Evolutionary conservation across 1,284 basidiomycete species (phyloP).

Genomic region (Puccinia coronata): DNA sequence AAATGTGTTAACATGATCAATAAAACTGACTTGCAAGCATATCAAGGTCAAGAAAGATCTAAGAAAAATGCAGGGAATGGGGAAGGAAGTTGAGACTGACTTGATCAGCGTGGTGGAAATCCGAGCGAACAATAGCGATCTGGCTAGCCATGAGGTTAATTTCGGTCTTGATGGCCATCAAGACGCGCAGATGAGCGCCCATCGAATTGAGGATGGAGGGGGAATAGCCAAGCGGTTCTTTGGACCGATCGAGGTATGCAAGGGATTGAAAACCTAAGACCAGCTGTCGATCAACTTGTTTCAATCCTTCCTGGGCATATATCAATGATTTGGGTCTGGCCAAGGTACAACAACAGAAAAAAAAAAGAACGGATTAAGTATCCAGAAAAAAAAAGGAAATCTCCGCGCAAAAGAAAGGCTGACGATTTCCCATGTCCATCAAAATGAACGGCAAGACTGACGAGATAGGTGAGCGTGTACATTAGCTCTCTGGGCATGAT

Average conservation of each 20-base stretch:
- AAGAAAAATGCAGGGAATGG: not conserved
- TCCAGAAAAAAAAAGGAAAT: not conserved
- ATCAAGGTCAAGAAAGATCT: not conserved
- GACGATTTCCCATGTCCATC: conserved; percentile 39
- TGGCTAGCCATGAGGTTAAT: conserved; percentile 16
- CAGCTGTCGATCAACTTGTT: conserved; percentile 17
- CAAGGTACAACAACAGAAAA: not conserved
- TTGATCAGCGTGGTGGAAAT: conserved; percentile 19
- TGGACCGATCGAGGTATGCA: not conserved
- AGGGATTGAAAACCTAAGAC: not conserved
- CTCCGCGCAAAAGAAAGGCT: not conserved
- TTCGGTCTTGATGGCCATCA: conserved; percentile 22
- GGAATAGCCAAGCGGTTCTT: not conserved
- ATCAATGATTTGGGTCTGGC: conserved; percentile 19
- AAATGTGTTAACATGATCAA: not conserved
- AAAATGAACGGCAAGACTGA: conserved; percentile 33
- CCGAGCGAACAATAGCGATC: conserved; percentile 23
- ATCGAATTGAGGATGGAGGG: not conserved
- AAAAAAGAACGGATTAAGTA: not conserved
- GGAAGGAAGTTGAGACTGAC: not conserved
- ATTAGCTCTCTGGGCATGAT: conserved; percentile 18
- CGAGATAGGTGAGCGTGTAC: conserved; percentile 14
- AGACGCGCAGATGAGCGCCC: not conserved
- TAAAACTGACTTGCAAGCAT: not conserved
- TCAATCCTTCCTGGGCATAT: conserved; percentile 10